Percentiles rank a stretch among this genome's conserved stretches.
Conservation (phyloP, 345 rosid species). For the Salix brachista region DNA sequence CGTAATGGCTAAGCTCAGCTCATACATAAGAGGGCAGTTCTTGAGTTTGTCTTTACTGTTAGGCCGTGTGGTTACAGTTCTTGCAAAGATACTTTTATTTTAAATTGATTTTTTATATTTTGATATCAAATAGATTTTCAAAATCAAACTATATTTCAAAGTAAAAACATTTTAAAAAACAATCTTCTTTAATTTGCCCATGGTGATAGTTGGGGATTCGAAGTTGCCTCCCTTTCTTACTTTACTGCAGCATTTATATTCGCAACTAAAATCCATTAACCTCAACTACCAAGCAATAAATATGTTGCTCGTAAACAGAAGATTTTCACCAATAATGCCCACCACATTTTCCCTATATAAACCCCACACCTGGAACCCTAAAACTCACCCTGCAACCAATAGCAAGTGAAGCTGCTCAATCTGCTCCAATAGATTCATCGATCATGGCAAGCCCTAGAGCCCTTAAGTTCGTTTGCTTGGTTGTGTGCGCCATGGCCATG, state of each 20-base stretch:
- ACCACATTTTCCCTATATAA: neutral
- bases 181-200: neutral
- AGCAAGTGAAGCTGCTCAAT: neutral
- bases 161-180: too few species aligned
- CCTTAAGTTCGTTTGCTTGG: conserved; percentile 17
- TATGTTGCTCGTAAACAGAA: neutral
- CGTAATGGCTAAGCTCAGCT: too few species aligned
- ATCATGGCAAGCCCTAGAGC: neutral
- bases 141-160: too few species aligned
- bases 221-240: neutral
- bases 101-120: too few species aligned
- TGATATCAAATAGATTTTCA: too few species aligned
- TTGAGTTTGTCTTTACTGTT: too few species aligned
- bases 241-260: neutral
- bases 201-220: neutral
- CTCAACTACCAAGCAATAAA: neutral
- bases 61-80: too few species aligned
- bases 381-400: neutral
- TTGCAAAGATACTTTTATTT: too few species aligned
- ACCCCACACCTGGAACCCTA: neutral
- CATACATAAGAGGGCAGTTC: too few species aligned
- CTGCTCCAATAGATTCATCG: neutral
- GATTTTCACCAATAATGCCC: neutral
- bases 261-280: neutral
- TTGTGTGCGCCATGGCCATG: conserved; percentile 23